Evolutionary conservation across 2,329 filamentous ascomycete genomes (phyloP), one percentile per base, ranked within the genome.

Genomic region (Venturia pyrina): DNA sequence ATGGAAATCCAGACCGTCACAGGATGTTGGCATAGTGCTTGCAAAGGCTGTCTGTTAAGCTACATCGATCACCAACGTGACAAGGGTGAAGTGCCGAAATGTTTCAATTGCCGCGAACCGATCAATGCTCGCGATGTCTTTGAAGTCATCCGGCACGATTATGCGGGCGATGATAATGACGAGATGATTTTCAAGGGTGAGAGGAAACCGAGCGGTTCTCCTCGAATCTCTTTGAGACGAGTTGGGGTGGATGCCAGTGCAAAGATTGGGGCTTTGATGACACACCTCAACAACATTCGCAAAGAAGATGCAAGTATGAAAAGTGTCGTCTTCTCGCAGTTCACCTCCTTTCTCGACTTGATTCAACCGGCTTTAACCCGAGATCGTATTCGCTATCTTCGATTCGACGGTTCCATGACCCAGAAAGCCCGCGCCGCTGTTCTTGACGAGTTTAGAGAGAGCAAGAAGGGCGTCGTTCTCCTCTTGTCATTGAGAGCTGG

Each of bases 1-100:
- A 98, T 98, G 92, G 85, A 91, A 50, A 28, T 46, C 65, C 93
- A 96, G 73, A 89, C 90, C 0, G 95, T 99, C 1, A 98, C 95
- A 0, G 91, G 91, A 0, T 99, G 95, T 77, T 99, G 95, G 92
- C 95, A 99, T 76, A 96, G 91, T 43, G 93, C 95, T 0, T 99
- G 95, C 79, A 96, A 95, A 77, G 89, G 90, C 68, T 99, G 95
- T 71, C 79, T 98, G n/a, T 79, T 96, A 1, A 87, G 91, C 70
- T 96, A 91, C 71, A 96, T 99, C 72, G 87, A 89, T 68, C 92
- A 96, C 72, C 89, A 96, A 74, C 88, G 83, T 5, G 87, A 91
- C 70, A 91, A 89, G 67, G 87, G 87, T 56, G 84, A 90, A 62
- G 76, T 89, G 0, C 89, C 95, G 0, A 85, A 88, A 11, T 99